Base-by-base conservation (phyloP, 768 basidiomycete species). In the Boletus bicolor region DNA sequence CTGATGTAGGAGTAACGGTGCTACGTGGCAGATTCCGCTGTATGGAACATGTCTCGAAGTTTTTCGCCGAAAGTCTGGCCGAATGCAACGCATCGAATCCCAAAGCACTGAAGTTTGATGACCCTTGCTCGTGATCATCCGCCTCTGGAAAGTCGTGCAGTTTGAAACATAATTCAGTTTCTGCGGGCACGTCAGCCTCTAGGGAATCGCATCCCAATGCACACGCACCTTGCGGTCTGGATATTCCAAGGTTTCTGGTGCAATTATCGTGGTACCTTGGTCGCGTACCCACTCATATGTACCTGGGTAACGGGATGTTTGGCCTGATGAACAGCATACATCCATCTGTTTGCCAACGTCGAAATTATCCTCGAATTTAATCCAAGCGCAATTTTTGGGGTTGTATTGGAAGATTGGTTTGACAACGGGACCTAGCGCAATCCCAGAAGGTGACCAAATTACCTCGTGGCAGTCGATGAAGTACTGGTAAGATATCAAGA, bases 41-140 rank as follows among this genome's bases (percentile, higher is more conserved):
- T 3, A 43, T 4, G 4, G 24, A 30, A n/a, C 36, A 17, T 28
- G 38, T 46, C 49, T 48, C 39, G 46, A 44, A 72, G 58, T 24
- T 55, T 56, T 39, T 54, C 46, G 34, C 44, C 46, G 24, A 69
- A 52, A 37, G 15, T 44, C 34, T 52, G 50, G 24, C 71, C 53
- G 43, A 61, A 57, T 36, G 51, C 50, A 21, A 69, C 44, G 35
- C 65, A 61, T 54, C 41, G 65, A 53, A 69, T 65, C 10, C 43
- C 63, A 47, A 69, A 61, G 49, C 68, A 68, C 41, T 61, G 55
- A 10, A 71, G 51, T 44, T 68, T 60, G 53, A 72, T 65, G 47
- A 72, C 8, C 68, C 70, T 15, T 63, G 51, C 49, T 64, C 12
- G 50, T 50, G 37, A 66, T 61, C 66, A 69, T 69, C 44, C 51